A percentile compares a stretch with the other conserved stretches of the same genome.
These are phyloP conservation scores for Myxozyma vanderwaltii DNA, from an alignment of 805 yeast species.

Conservation along the genomic window DNA sequence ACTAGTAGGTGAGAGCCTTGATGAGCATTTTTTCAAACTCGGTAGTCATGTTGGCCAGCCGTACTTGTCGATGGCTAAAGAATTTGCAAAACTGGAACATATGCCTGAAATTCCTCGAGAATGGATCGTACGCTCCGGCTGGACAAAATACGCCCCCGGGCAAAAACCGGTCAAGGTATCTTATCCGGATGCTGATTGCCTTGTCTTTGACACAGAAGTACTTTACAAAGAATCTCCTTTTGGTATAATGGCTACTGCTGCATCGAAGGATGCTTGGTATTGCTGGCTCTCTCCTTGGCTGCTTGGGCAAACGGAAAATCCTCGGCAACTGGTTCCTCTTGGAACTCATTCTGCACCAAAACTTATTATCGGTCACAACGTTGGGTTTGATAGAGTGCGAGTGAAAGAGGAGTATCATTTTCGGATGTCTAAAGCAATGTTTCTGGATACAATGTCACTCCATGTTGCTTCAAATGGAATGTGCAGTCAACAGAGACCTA, in stretches of 20 bases:
- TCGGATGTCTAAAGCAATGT: conserved; percentile 69
- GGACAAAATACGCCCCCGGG: conserved; percentile 72
- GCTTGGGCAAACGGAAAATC: conserved; percentile 55
- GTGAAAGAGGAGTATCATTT: conserved; percentile 80
- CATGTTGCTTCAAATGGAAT: conserved; percentile 90
- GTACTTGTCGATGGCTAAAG: conserved; percentile 55
- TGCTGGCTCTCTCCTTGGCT: conserved; percentile 91
- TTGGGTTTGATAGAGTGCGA: conserved; percentile 87
- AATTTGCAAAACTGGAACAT: conserved; percentile 45
- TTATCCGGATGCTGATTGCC: conserved; percentile 67
- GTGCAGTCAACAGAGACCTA: conserved; percentile 86
- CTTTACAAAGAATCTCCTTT: conserved; percentile 72
- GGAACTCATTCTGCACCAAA: conserved; percentile 53
- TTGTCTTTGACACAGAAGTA: conserved; percentile 90
- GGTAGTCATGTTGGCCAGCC: conserved; percentile 64
- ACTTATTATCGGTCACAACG: conserved; percentile 84
- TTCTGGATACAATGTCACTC: conserved; percentile 86
- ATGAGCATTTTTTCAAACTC: conserved; percentile 76
- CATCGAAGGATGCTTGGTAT: conserved; percentile 80
- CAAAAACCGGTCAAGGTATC: conserved; percentile 57
- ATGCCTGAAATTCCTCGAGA: conserved; percentile 42
- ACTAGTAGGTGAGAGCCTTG: conserved; percentile 70
- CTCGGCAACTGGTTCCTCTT: conserved; percentile 71
- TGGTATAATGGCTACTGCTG: conserved; percentile 81
- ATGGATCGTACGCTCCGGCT: conserved; percentile 71